A percentile compares a stretch with the other conserved stretches of the same genome.
These are phyloP conservation scores for Candida maris DNA, from an alignment of 805 yeast genomes.

Conservation along the genomic window DNA sequence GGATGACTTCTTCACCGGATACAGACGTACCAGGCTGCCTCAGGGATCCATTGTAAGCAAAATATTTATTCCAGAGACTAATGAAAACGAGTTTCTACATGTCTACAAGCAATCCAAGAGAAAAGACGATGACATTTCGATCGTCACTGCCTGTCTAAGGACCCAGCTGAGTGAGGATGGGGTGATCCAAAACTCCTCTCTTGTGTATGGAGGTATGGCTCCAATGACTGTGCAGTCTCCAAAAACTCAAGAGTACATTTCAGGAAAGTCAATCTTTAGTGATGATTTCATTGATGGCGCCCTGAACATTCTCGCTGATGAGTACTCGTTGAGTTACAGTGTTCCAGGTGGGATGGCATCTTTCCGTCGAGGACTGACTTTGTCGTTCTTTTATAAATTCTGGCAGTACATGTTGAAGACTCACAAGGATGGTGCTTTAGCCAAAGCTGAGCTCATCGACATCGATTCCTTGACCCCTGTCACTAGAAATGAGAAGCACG, in stretches of 20 bases:
- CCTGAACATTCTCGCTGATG: constrained; percentile 27
- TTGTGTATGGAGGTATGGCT: constrained; percentile 48
- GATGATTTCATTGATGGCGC: constrained; percentile 30
- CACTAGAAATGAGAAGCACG: constrained; percentile 35
- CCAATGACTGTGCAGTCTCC: constrained; percentile 41
- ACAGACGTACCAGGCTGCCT: constrained; percentile 40
- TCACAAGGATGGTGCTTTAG: constrained; percentile 3
- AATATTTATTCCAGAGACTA: constrained; percentile 39
- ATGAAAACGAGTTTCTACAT: constrained; percentile 34
- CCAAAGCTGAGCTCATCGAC: constrained; percentile 22
- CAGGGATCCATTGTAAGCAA: constrained; percentile 33
- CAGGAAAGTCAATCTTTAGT: constrained; percentile 23
- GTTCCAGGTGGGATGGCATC: constrained; percentile 52
- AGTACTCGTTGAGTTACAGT: constrained; percentile 36
- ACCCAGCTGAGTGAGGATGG: constrained; percentile 23
- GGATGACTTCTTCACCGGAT: constrained; percentile 42
- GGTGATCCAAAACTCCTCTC: constrained; percentile 28
- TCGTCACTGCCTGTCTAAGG: constrained; percentile 42
- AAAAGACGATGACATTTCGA: constrained; percentile 48
- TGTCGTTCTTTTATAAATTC: constrained; percentile 45
- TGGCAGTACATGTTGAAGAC: constrained; percentile 31
- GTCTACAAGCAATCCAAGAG: constrained; percentile 46
- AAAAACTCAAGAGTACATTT: constrained; percentile 28
- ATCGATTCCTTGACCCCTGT: constrained; percentile 32
- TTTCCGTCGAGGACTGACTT: constrained; percentile 40